phyloP scores from a whole-genome alignment of 2,329 filamentous ascomycete species.

The Knufia petricola region DNA sequence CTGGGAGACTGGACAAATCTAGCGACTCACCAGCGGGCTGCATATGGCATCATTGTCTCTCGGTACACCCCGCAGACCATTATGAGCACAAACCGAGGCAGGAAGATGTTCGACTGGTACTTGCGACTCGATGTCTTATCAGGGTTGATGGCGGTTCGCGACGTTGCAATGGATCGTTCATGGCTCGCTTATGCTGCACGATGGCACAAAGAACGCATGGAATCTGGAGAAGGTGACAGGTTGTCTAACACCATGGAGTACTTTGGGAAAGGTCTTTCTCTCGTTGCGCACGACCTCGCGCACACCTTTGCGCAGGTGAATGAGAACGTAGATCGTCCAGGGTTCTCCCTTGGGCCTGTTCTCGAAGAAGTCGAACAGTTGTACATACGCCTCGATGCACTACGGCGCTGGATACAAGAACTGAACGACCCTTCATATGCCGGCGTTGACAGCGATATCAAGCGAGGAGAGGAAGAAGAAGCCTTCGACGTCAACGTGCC shows the following conservation, averaged over 20 bases:
- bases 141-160: slow-evolving; percentile 70
- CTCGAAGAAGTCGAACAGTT: slow-evolving; percentile 49
- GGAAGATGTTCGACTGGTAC: slow-evolving; percentile 80
- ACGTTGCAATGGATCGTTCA: slow-evolving; percentile 61
- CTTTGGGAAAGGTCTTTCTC: slow-evolving; percentile 31
- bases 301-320: slow-evolving; percentile 57
- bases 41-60: slow-evolving; percentile 66
- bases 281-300: slow-evolving; percentile 72
- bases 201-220: slow-evolving; percentile 55
- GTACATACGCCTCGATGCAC: slow-evolving; percentile 32
- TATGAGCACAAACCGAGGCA: slow-evolving; percentile 58
- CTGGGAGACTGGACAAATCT: slow-evolving; percentile 93
- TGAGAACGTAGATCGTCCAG: slow-evolving; percentile 37
- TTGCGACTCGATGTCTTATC: slow-evolving; percentile 77
- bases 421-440: slow-evolving; percentile 54
- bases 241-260: background rate
- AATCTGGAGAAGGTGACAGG: background rate
- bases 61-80: slow-evolving; percentile 69
- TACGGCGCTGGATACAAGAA: slow-evolving; percentile 48
- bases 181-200: slow-evolving; percentile 64
- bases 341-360: slow-evolving; percentile 58
- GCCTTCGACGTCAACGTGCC: slow-evolving; percentile 23
- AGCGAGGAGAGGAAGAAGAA: slow-evolving; percentile 39
- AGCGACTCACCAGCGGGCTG: slow-evolving; percentile 84
- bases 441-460: slow-evolving; percentile 41